Evolutionary conservation across 768 basidiomycete genomes (phyloP), one percentile per base, ranked within the genome.

Genomic region (Tricholoma flavovirens): DNA sequence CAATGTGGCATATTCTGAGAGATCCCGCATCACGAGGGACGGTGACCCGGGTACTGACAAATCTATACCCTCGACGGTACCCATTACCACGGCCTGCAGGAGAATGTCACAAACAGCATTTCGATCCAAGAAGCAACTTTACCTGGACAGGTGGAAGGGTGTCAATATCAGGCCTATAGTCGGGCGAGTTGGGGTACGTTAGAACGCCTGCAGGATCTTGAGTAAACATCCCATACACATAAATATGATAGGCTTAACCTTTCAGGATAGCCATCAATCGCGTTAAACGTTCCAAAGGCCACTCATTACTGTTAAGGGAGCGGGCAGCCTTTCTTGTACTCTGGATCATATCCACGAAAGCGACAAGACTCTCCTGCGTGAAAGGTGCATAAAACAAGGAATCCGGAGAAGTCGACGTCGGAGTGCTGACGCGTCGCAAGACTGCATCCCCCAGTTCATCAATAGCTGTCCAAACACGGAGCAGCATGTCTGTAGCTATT

Each of bases 111-210:
- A 2, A 40, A 40, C 21, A 19, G 15, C 10, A 17, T 15, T 33
- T 49, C 2, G 1, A 9, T 35, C 15, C 24, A 22, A 46, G 29
- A n/a, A 14, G 40, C 24, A 17, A 8, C 49, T 57, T 17, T 66
- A 88, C 89, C 80, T 93, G 90, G 6, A 92, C 82, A 42, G 91
- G 88, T 19, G 84, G 83, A 35, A 98, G 75, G 19, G 74, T 70
- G 65, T 98, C 95, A 40, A 94, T 76, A 63, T 99, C 96, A 1
- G 90, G 87, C 40, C 93, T 77, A 67, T 92, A 96, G 64, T 96
- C 93, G 12, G 88, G 84, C 0, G 91, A 94, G 55, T 77, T 76
- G 2, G 85, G 75, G 65, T 97, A 97, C 0, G 90, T 94, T 60
- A 90, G 72, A 33, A 88, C 77, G 24, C 85, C 88, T 90, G 59